phyloP scores from a whole-genome alignment of 1,284 basidiomycete genomes.

The Mycena sp. region DNA sequence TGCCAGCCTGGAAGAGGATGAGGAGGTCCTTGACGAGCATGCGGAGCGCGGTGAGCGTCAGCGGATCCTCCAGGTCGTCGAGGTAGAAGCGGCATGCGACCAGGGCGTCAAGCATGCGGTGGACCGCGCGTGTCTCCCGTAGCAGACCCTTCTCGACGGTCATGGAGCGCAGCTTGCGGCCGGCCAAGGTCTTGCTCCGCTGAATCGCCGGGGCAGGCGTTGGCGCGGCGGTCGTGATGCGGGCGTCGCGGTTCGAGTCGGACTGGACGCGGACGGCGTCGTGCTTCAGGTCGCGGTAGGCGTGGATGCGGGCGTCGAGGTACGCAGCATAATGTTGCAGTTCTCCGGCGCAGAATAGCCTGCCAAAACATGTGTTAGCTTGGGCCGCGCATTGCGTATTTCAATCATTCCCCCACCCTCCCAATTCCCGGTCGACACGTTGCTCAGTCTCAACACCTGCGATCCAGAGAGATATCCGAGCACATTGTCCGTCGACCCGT shows the following conservation, averaged over 20 bases:
- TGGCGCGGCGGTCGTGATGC: constrained; percentile 85
- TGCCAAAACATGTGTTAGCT: constrained; percentile 42
- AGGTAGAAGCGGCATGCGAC: constrained; percentile 95
- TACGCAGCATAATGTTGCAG: constrained; percentile 90
- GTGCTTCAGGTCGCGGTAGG: constrained; percentile 92
- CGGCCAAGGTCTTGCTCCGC: constrained; percentile 82
- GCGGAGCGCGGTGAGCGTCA: constrained; percentile 88
- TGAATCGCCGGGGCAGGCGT: constrained; percentile 36
- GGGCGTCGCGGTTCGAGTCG: constrained; percentile 86
- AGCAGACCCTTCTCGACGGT: constrained; percentile 96
- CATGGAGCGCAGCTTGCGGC: constrained; percentile 88
- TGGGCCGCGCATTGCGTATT: too few relatives aligned
- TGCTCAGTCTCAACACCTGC: constrained; percentile 82
- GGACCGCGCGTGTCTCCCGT: constrained; percentile 91
- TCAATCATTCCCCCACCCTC: constrained; percentile 82
- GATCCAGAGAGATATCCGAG: constrained; percentile 83
- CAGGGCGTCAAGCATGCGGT: constrained; percentile 88
- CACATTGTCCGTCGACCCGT: constrained; percentile 92
- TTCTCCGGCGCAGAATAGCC: constrained; percentile 90
- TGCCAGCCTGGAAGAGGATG: constrained; percentile 95
- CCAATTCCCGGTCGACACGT: constrained; percentile 82
- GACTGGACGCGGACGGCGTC: constrained; percentile 93
- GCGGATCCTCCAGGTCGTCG: constrained; percentile 92
- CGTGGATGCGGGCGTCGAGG: constrained; percentile 89
- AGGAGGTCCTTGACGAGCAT: constrained; percentile 98